These are phyloP conservation scores for Boeremia lycopersici DNA, from an alignment of 2,329 filamentous ascomycete genomes.

Conservation along the genomic window DNA sequence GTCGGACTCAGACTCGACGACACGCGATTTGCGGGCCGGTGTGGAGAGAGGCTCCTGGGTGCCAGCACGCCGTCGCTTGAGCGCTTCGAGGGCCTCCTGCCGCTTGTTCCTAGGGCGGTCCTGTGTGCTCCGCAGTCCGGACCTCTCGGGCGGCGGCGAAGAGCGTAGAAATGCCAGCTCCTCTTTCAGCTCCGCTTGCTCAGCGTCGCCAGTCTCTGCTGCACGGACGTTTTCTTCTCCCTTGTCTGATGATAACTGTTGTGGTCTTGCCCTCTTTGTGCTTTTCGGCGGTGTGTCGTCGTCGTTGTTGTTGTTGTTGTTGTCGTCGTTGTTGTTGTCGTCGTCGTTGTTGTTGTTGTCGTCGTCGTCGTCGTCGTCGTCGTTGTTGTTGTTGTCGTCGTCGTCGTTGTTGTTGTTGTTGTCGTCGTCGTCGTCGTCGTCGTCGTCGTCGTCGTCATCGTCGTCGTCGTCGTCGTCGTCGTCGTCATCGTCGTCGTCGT, in stretches of 20 bases:
- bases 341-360: no score
- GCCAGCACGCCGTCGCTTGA: constrained; percentile 51
- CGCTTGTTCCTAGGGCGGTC: constrained; percentile 43
- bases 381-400: constrained; percentile 8
- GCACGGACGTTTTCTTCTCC: constrained; percentile 21
- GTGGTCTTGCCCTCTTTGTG: constrained; percentile 34
- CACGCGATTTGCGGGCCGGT: constrained; percentile 27
- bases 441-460: constrained; percentile 6
- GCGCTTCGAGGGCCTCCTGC: constrained; percentile 51
- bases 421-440: constrained; percentile 13
- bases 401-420: no score
- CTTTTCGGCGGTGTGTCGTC: constrained; percentile 12
- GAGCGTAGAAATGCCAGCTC: constrained; percentile 53
- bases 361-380: constrained; percentile 9
- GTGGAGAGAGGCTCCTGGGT: constrained; percentile 33
- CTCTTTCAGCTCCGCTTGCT: constrained; percentile 51
- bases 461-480: constrained; percentile 6
- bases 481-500: constrained; percentile 12
- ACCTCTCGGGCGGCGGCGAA: constrained; percentile 37
- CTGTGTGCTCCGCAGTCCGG: constrained; percentile 31
- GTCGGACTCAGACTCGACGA: constrained; percentile 34
- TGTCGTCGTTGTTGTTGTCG: no score
- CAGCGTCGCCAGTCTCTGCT: constrained; percentile 18
- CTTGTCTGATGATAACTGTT: constrained; percentile 11
- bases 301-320: no score